Base-by-base conservation (phyloP, 163 green algal species). In the Coccomyxa subellipsoidea region DNA sequence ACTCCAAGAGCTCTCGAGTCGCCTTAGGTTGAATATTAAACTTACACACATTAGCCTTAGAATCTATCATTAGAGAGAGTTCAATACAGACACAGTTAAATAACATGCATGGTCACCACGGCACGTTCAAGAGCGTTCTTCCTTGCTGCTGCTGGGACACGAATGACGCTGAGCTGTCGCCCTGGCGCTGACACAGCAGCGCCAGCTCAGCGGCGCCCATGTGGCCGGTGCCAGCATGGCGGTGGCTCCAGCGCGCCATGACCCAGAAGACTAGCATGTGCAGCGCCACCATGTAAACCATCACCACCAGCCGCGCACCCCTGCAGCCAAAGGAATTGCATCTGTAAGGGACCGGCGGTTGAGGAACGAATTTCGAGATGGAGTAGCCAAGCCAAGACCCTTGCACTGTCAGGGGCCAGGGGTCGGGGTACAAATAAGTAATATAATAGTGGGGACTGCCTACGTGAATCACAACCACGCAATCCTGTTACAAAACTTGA, bases 251-350 rank as follows among this genome's bases (percentile, higher is more conserved):
- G 12, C 84, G 80, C 10, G 77, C 77, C 47, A 87, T 53, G 6
- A 83, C 70, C 32, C 47, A 76, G n/a, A 87, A 83, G 32, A 89
- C 77, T 31, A 97, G 87, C 36, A 93, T 39, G 84, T 98, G 95
- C 82, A 98, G 87, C 4, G 92, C 29, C 18, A 95, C 80, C 8
- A 94, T 86, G 85, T 98, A 98, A 54, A 86, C 77, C 37, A 97
- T 93, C 15, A 95, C 89, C 76, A 94, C 91, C 21, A 94, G 85
- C 15, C 94, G 89, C 21, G 93, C 93, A 23, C 85, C 80, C 40
- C 85, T 86, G 76, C 37, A 80, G 39, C n/a, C 37, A 29, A 54
- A 4, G 0, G 12, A 79, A 29, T 9, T 2, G 12, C 12, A 34
- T 38, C 1, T 79, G n/a, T 5, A 27, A 36, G 4, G 10, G 25